Percentiles rank a stretch among this genome's conserved stretches.
These are phyloP conservation scores for Magnusiomyces fungicola DNA, from an alignment of 1,139 yeast species.

Conservation along the genomic window DNA sequence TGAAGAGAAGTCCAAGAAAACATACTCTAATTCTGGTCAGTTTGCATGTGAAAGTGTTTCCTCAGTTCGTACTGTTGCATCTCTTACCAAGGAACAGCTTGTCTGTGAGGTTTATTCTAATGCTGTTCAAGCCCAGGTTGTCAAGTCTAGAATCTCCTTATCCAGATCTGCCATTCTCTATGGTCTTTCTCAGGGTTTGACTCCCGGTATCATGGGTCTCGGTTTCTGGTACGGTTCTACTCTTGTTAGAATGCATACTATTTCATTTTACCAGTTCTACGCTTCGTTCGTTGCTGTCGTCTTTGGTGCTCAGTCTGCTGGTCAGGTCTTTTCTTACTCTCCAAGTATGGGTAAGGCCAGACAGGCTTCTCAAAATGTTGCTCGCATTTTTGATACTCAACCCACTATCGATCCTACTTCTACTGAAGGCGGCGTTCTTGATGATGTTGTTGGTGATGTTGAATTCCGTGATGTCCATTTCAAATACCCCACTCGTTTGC, in stretches of 20 bases:
- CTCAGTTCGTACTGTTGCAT: constrained; percentile 35
- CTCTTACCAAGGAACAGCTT: constrained; percentile 33
- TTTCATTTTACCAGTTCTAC: constrained; percentile 27
- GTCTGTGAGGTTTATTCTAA: constrained; percentile 26
- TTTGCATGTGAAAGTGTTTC: constrained; percentile 34
- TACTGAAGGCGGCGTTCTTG: constrained; percentile 41
- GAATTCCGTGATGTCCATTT: constrained; percentile 60
- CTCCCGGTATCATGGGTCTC: constrained; percentile 36
- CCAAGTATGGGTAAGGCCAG: constrained; percentile 51
- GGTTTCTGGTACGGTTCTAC: constrained; percentile 37
- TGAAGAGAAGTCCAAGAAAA: constrained; percentile 43
- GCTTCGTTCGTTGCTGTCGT: constrained; percentile 45
- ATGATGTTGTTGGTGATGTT: constrained; percentile 46
- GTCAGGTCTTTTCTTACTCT: constrained; percentile 82
- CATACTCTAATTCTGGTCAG: constrained; percentile 34
- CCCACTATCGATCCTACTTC: constrained; percentile 52
- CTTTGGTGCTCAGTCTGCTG: constrained; percentile 79
- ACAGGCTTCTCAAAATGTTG: constrained; percentile 68
- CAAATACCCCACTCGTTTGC: constrained; percentile 78
- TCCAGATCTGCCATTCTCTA: constrained; percentile 29
- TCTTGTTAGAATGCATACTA: constrained; percentile 25
- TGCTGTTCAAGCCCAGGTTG: constrained; percentile 29
- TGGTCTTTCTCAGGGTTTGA: constrained; percentile 33
- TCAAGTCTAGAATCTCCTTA: constrained; percentile 24
- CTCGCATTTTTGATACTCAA: constrained; percentile 60